phyloP scores from a whole-genome alignment of 352 stramenopile species.

The Globisporangium iwayamae region DNA sequence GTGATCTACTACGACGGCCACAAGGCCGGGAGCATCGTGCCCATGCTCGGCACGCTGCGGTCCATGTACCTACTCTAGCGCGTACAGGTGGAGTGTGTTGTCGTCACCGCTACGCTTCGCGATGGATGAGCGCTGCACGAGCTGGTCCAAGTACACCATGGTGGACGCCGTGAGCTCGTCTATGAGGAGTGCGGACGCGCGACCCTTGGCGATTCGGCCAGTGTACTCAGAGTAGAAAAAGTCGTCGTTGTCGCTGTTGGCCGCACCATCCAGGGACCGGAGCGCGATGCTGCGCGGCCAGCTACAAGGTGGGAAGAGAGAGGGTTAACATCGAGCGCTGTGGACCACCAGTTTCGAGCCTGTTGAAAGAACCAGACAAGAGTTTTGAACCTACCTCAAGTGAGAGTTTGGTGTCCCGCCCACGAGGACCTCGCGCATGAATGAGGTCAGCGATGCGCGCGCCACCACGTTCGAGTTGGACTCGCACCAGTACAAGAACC shows the following conservation, averaged over 20 bases:
- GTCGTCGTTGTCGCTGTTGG: constrained; percentile 28
- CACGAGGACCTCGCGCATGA: constrained; percentile 46
- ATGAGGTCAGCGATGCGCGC: constrained; percentile 37
- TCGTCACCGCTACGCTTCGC: constrained; percentile 11
- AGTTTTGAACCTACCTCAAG: constrained; percentile 34
- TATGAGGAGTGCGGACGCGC: constrained; percentile 25
- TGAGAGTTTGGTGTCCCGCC: constrained; percentile 47
- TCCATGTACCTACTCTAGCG: constrained; percentile 55
- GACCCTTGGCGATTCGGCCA: constrained; percentile 44
- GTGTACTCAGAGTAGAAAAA: constrained; percentile 68
- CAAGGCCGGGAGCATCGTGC: constrained; percentile 31
- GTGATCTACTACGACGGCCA: constrained; percentile 71
- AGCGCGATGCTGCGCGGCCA: constrained; percentile 61
- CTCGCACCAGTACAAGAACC: constrained; percentile 71
- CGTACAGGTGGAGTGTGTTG: constrained; percentile 28
- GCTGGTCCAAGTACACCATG: constrained; percentile 60
- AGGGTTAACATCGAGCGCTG: neutral
- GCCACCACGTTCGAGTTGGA: constrained; percentile 60
- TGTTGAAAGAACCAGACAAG: neutral
- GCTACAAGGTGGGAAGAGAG: constrained; percentile 22
- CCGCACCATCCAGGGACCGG: constrained; percentile 25
- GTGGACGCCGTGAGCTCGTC: constrained; percentile 42
- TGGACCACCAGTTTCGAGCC: neutral
- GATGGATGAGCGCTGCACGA: constrained; percentile 32
- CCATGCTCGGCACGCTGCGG: constrained; percentile 51